Evolutionary conservation across 345 rosid genomes (phyloP), one percentile per base, ranked within the genome.

Genomic region (Durio zibethinus): DNA sequence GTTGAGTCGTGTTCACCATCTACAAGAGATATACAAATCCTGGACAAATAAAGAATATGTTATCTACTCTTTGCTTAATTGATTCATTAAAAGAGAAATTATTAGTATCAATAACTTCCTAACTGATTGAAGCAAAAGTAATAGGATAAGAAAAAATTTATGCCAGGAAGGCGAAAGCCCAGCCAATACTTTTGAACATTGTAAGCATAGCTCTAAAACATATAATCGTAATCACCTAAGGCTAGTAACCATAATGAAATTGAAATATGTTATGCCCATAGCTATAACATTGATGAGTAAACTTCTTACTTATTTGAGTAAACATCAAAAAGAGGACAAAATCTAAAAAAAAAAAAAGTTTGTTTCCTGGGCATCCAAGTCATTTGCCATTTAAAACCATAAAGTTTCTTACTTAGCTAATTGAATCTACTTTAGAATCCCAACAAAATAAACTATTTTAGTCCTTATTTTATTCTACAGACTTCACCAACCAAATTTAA

Each of bases 371-470:
- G 73, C 31, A 69, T 27, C 73, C 53, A 43, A 57, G 3, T 8
- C 56, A 25, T 25, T 67, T 68, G 29, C n/a, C 35, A 18, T 23
- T 68, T 25, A 43, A 27, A 14, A 25, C 7, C 4, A 15, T 6
- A 43, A 6, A 25, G 14, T 21, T 68, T 43, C 52, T 43, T 35
- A 20, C 12, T 7, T 21, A 40, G 50, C 23, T 40, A 21, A 40
- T 66, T 66, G 50, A 66, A 62, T 62, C 11, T 62, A 62, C 45
- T 63, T 36, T 68, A 47, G 14, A 29, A 45, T 25, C 73, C 73
- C 36, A 45, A 18, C 38, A 45, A 43, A 68, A 47, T 16, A 47
- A 42, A 40, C 36, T 7, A 4, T 31, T 29, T 3, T 29, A 70
- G 16, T 29, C 57, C 8, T 47, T 29, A 50, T 70, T 48, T 16